Percentiles rank a stretch among this genome's conserved stretches.
These are phyloP conservation scores for Coriaria nepalensis DNA, from an alignment of 306 rosid species.

Conservation along the genomic window DNA sequence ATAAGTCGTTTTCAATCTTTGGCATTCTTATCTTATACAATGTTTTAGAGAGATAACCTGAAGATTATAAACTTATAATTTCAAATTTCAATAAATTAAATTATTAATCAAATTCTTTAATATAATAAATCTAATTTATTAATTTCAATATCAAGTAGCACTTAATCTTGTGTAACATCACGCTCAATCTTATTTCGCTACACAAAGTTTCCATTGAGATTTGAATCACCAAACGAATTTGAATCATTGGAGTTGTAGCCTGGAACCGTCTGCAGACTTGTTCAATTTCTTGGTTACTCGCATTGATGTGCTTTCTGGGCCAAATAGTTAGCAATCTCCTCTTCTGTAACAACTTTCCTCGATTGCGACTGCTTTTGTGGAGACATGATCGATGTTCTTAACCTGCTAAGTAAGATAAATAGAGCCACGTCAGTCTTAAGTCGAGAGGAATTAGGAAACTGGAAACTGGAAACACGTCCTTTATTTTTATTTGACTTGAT, in stretches of 20 bases:
- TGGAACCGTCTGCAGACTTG: constrained; percentile 44
- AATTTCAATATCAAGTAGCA: constrained; percentile 48
- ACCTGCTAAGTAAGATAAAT: too few species aligned
- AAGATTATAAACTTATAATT: too few species aligned
- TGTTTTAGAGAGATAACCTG: too few species aligned
- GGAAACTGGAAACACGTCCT: too few species aligned
- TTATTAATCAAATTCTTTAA: too few species aligned
- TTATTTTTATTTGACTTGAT: too few species aligned
- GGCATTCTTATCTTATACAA: constrained; percentile 60
- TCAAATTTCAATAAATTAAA: too few species aligned
- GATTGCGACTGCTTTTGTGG: constrained; percentile 36
- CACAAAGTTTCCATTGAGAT: constrained; percentile 85
- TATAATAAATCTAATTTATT: too few species aligned
- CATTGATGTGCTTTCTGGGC: constrained; percentile 63
- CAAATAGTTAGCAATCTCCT: constrained; percentile 57
- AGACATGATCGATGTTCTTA: too few species aligned
- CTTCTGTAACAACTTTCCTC: constrained; percentile 45
- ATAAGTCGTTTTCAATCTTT: constrained; percentile 68
- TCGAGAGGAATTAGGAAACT: too few species aligned
- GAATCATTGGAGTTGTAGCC: constrained; percentile 89
- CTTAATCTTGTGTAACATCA: constrained; percentile 68
- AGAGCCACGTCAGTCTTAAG: too few species aligned
- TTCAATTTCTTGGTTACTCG: constrained; percentile 63
- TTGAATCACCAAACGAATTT: constrained; percentile 89
- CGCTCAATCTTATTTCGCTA: constrained; percentile 97